Evolutionary conservation across 140 eudicot genomes (phyloP).

Genomic region (Oenanthe javanica): DNA sequence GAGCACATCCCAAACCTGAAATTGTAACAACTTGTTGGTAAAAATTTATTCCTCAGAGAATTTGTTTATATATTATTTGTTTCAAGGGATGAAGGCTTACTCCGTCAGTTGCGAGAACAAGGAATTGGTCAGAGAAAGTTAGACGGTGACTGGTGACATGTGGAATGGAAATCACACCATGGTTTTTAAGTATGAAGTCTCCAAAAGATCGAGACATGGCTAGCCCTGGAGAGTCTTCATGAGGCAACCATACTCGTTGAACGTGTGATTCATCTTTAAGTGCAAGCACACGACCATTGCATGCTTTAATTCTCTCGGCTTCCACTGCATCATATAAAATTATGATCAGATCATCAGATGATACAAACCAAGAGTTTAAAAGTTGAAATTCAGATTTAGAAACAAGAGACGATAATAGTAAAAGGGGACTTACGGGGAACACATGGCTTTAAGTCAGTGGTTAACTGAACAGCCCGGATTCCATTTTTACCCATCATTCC

Average conservation of each 20-base stretch:
- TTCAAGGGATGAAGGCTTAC: slow-evolving; percentile 22
- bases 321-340: slow-evolving; percentile 36
- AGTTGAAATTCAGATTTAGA: neutral
- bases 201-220: slow-evolving; percentile 96
- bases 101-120: slow-evolving; percentile 89
- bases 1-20: slow-evolving; percentile 90
- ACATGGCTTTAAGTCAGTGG: slow-evolving; percentile 74
- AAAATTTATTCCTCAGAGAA: neutral
- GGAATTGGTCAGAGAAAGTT: slow-evolving; percentile 58
- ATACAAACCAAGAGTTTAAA: neutral
- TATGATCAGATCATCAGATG: neutral
- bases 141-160: slow-evolving; percentile 44
- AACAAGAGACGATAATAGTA: neutral
- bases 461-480: slow-evolving; percentile 58
- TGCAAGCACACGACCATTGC: slow-evolving; percentile 64
- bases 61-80: neutral
- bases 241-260: slow-evolving; percentile 81
- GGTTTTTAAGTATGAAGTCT: slow-evolving; percentile 62
- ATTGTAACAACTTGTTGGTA: neutral
- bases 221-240: slow-evolving; percentile 68
- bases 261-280: slow-evolving; percentile 65
- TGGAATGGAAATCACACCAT: slow-evolving; percentile 67
- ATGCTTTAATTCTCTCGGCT: slow-evolving; percentile 62
- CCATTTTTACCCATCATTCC: slow-evolving; percentile 65
- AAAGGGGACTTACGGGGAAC: slow-evolving; percentile 37